Base-by-base conservation (phyloP, 768 basidiomycete species). In the Naganishia antarctica region DNA sequence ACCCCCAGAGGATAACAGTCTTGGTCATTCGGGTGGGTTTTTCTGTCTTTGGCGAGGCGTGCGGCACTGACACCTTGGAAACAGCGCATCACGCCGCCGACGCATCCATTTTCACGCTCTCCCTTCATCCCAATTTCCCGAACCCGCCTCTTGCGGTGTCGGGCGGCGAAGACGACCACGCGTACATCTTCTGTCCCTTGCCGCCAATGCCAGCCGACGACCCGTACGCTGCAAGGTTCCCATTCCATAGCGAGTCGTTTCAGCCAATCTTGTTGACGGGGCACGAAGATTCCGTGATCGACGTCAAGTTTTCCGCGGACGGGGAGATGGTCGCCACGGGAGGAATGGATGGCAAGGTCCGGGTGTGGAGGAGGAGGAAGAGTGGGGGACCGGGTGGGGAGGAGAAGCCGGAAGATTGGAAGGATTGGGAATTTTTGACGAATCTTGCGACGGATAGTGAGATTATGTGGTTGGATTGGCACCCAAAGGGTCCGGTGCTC, bases 381-480 rank as follows among this genome's bases (percentile, higher is more conserved):
- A 60, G 67, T 9, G 66, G 68, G 50, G 58, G 67, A 11, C 59
- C 63, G 3, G 87, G 86, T 4, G 87, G 81, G 69, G 85, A 62
- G 31, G 41, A 28, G n/a, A 18, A 23, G 23, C n/a, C 41, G 2
- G 68, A 86, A 47, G 79, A 86, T 66, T 88, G 86, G 79, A 83
- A 81, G 66, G 83, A 80, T 59, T 99, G 96, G 96, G 93, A 97
- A 77, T 94, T 98, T 76, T 80, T 96, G 76, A 92, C 89, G 5
- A 89, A 89, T 73, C 80, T 99, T 37, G 87, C 91, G 70, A 94
- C 94, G 1, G 90, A 91, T 8, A 92, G 96, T 78, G 96, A 99
- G 81, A 87, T 97, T 68, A 88, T 87, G 93, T 97, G 90, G 83
- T 73, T 98, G 53, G 82, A 85, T 80, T 99, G 94, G 94, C 96